Evolutionary conservation across 371 early-diverging fungal genomes (phyloP), one percentile per base, ranked within the genome.

Genomic region (Apophysomyces sp.): DNA sequence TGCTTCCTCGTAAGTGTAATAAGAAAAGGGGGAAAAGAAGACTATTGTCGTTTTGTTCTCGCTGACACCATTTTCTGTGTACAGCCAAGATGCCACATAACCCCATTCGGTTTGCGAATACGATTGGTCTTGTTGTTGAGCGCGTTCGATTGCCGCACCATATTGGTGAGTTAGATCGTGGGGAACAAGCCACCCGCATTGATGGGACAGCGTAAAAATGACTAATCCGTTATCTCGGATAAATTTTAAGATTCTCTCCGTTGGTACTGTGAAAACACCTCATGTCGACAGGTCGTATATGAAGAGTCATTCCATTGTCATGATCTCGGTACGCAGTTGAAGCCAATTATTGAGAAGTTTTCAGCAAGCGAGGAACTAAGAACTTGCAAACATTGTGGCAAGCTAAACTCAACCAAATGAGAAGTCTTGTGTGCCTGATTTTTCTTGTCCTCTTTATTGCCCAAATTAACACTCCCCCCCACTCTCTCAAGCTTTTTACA

Each of bases 101-200:
- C 72, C 98, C 98, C 11, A 89, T 93, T 34, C 85, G 98, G 27
- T 96, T 89, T 67, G 92, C 84, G 15, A 76, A 97, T 63, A 95
- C 97, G 1, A 82, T 98, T 52, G 98, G 98, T n/a, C 71, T 98
- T 28, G 98, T 98, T 4, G 82, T 97, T 60, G 98, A 98, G 72
- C 84, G 91, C 64, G 89, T 90, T 55, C 73, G 98, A 30, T 84
- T 87, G 15, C 83, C 87, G 4, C 89, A 88, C 54, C 82, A 88
- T 21, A 83, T 83, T 58, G 97, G 93, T 86, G 83, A 72, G 74
- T 39, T 36, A 29, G 28, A 39, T n/a, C 27, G 9, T 18, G 1
- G 37, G 11, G n/a, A n/a, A 15, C 28, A 34, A 56, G 55, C 55
- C 49, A 44, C 49, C 11, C n/a, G 6, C 0, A 26, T 31, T 31